Evolutionary conservation across 495 filamentous ascomycete species (phyloP).

Genomic region (Daldinia grandis): DNA sequence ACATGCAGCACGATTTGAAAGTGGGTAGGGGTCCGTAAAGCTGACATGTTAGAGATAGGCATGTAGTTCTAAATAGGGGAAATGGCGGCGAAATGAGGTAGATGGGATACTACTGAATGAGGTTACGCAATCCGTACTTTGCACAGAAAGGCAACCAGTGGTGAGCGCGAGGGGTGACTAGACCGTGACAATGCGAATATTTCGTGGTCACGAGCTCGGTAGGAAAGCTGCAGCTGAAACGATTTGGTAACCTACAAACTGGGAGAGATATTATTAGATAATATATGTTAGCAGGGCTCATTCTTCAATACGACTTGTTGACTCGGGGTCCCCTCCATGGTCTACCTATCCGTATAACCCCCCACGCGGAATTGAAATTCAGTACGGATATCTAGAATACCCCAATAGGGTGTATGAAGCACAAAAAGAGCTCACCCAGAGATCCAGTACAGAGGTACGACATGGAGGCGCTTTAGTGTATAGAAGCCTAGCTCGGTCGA

Average conservation of each 20-base stretch:
- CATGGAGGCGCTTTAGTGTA: neutral
- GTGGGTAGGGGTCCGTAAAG: slow-evolving; percentile 15
- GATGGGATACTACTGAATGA: slow-evolving; percentile 10
- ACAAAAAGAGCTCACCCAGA: neutral
- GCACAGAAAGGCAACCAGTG: slow-evolving; percentile 21
- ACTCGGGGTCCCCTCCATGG: slow-evolving; percentile 7
- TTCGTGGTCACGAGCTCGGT: neutral
- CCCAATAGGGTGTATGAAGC: neutral
- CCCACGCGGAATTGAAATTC: neutral
- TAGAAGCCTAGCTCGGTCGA: neutral
- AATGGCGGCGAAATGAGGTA: slow-evolving; percentile 16
- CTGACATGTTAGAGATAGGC: slow-evolving; percentile 18
- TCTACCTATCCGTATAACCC: neutral
- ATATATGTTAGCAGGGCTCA: neutral
- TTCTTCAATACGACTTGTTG: slow-evolving; percentile 13
- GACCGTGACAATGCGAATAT: neutral
- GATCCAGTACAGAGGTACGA: neutral
- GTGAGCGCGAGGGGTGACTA: neutral
- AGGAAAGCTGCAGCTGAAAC: slow-evolving; percentile 30
- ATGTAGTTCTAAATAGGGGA: slow-evolving; percentile 20
- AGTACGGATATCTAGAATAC: neutral
- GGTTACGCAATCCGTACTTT: slow-evolving; percentile 16
- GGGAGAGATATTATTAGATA: slow-evolving; percentile 32
- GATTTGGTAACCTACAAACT: slow-evolving; percentile 5
- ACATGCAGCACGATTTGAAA: neutral